Base-by-base conservation (phyloP, 148 eudicot genomes). In the Cornus suecica region DNA sequence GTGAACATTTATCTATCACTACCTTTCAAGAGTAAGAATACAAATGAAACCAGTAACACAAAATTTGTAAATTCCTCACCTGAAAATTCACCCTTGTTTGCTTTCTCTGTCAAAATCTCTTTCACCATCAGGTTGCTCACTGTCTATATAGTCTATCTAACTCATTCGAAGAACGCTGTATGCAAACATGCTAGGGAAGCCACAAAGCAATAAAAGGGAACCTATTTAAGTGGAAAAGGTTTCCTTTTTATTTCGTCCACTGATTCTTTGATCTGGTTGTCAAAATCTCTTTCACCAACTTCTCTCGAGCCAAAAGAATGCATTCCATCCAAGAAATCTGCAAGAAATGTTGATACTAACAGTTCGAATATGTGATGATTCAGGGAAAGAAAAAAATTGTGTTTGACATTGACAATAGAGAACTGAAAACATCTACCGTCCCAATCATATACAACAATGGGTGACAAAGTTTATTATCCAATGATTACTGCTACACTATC, bases 191-290 rank as follows among this genome's bases (percentile, higher is more conserved):
- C 1, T 37, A 45, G 2, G 48, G 45, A 67, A 31, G 5, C 52
- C 68, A 73, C 22, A 29, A 2, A 62, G 56, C 68, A 62, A 4
- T 9, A 51, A 51, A 16, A 61, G 30, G 58, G 26, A 73, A 20
- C 64, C 27, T 10, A 9, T 56, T 15, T 16, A 41, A 41, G 60
- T 74, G 24, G 24, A 28, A 74, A 73, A 64, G 62, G 65, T 41
- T 64, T 74, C 69, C 62, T 74, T 64, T 74, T 73, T 74, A 74
- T 74, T 65, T 13, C 65, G 30, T 56, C 11, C 31, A 37, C 31
- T 41, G 56, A 27, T 37, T 60, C 76, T 62, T 18, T n/a, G 15
- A 41, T 2, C 27, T 22, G 67, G 15, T n/a, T n/a, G n/a, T n/a
- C n/a, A n/a, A 15, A 26, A 26, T 63, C 68, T 34, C 66, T 58